Evolutionary conservation across 108 stramenopile genomes (phyloP).

Genomic region (Nannochloropsis salina): DNA sequence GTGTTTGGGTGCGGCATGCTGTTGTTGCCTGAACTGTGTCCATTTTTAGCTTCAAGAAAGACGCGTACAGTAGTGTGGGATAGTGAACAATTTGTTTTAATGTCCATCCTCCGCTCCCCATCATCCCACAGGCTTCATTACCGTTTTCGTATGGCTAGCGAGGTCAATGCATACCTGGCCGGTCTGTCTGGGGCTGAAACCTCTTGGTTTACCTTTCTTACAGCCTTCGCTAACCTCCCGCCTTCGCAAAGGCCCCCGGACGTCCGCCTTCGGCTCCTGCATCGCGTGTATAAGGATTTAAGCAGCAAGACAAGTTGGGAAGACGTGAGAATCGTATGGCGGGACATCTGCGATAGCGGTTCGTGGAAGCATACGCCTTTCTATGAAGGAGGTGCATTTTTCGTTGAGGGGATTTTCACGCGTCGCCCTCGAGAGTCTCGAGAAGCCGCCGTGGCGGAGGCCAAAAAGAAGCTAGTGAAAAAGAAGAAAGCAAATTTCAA

Average conservation of each 20-base stretch:
- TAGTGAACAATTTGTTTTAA: too few relatives aligned
- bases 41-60: too few relatives aligned
- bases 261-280: not conserved
- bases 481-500: slow-evolving; percentile 13
- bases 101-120: too few relatives aligned
- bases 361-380: not conserved
- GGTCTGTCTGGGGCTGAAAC: not conserved
- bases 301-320: slow-evolving; percentile 2
- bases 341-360: not conserved
- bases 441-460: not conserved
- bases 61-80: too few relatives aligned
- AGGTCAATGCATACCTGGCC: not conserved
- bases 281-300: not conserved
- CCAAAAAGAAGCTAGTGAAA: not conserved
- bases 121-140: too few relatives aligned
- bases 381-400: slow-evolving; percentile 6
- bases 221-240: not conserved
- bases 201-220: not conserved
- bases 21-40: too few relatives aligned
- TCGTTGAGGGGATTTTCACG: not conserved
- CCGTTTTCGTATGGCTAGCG: too few relatives aligned
- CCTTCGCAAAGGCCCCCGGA: not conserved
- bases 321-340: not conserved
- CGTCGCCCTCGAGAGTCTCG: slow-evolving; percentile 8
- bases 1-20: too few relatives aligned